Conservation (phyloP, 192 early-diverging fungal genomes). For the Cetraspora pellucida region DNA sequence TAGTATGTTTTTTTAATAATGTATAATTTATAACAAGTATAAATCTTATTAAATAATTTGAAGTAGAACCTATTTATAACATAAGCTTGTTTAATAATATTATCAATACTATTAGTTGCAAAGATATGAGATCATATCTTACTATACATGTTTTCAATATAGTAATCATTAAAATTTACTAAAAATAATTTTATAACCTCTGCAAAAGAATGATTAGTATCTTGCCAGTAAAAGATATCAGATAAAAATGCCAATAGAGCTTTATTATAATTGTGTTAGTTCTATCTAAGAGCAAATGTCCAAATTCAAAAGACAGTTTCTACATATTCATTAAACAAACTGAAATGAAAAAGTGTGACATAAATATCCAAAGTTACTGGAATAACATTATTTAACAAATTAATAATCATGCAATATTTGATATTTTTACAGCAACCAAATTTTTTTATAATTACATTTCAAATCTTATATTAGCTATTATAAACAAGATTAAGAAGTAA, state of each 20-base stretch:
- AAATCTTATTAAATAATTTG: too few species aligned
- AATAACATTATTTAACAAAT: too few species aligned
- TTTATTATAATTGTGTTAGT: background rate
- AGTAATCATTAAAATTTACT: too few species aligned
- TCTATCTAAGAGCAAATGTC: background rate
- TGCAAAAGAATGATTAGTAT: background rate
- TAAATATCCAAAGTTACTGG: too few species aligned
- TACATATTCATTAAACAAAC: background rate
- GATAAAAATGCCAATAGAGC: background rate
- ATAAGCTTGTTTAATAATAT: too few species aligned
- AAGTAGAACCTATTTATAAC: too few species aligned
- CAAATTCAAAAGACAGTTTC: slow-evolving; percentile 1
- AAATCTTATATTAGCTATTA: background rate
- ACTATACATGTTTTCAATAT: too few species aligned
- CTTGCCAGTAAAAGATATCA: background rate
- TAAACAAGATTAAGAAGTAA: background rate
- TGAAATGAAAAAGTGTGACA: background rate
- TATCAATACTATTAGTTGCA: too few species aligned
- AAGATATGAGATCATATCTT: too few species aligned
- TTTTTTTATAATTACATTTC: background rate
- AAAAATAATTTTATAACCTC: slow-evolving; percentile 2
- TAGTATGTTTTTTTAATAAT: too few species aligned
- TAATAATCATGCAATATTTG: too few species aligned
- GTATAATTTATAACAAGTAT: too few species aligned
- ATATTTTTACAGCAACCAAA: background rate